Conservation (phyloP, 2,329 filamentous ascomycete genomes). For the Diaporthe velutina region DNA sequence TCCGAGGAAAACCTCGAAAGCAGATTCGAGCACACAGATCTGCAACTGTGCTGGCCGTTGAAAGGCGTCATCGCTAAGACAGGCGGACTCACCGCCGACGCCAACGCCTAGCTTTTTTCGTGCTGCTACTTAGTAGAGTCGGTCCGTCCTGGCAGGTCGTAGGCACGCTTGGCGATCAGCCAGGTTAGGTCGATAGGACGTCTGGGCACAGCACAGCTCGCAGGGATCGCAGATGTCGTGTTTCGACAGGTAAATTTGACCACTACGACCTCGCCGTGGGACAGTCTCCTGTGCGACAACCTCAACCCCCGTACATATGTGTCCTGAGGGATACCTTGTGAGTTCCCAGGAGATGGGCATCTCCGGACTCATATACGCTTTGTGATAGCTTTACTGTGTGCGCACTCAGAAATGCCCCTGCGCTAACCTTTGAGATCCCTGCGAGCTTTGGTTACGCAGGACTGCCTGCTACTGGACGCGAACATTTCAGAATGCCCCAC, state of each 20-base stretch:
- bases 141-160: background rate
- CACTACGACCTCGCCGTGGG: background rate
- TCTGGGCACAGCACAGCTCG: slow-evolving; percentile 11
- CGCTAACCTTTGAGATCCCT: background rate
- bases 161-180: background rate
- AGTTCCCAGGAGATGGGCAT: background rate
- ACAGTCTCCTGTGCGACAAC: background rate
- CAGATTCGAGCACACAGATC: background rate
- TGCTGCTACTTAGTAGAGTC: background rate
- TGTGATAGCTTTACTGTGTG: background rate
- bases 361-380: background rate
- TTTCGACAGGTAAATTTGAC: background rate
- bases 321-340: background rate
- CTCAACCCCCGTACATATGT: background rate
- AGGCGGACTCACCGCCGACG: slow-evolving; percentile 3
- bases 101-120: background rate
- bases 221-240: slow-evolving; percentile 6
- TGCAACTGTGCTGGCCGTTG: background rate
- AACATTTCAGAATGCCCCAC: slow-evolving; percentile 15
- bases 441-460: background rate
- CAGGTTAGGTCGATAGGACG: slow-evolving; percentile 3
- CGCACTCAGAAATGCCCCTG: background rate
- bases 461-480: background rate
- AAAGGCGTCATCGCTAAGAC: background rate
- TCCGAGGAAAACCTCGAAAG: background rate